Conservation (phyloP, 2,329 filamentous ascomycete species). For the Trichoderma guizhouense region DNA sequence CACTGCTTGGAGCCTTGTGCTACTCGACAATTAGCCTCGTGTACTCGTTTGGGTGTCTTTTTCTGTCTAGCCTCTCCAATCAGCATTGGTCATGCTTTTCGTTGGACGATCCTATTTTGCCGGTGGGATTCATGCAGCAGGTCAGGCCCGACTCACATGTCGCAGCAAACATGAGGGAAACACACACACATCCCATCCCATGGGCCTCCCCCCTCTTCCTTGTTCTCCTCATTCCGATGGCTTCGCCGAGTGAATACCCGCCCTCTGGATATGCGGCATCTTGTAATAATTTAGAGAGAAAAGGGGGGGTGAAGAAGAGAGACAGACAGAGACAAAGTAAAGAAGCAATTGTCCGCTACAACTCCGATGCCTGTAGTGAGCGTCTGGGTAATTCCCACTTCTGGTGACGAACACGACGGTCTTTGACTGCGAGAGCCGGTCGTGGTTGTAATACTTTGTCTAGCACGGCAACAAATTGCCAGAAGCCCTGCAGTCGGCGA, state of each 20-base stretch:
- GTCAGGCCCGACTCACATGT: background rate
- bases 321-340: background rate
- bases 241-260: background rate
- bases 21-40: background rate
- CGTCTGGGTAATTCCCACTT: background rate
- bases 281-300: background rate
- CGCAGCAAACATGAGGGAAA: background rate
- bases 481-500: background rate
- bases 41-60: background rate
- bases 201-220: background rate
- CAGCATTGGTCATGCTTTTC: background rate
- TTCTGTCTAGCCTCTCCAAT: background rate
- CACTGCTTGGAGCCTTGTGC: background rate
- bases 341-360: background rate
- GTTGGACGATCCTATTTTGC: background rate
- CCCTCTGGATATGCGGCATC: background rate
- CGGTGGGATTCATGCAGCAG: slow-evolving; percentile 2
- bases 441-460: background rate
- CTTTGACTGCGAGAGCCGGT: background rate
- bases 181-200: background rate
- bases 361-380: background rate
- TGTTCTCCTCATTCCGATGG: background rate
- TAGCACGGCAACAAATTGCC: background rate
- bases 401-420: background rate
- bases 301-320: background rate